Evolutionary conservation across 179 eudicot species (phyloP).

Genomic region (Patellifolia procumbens): DNA sequence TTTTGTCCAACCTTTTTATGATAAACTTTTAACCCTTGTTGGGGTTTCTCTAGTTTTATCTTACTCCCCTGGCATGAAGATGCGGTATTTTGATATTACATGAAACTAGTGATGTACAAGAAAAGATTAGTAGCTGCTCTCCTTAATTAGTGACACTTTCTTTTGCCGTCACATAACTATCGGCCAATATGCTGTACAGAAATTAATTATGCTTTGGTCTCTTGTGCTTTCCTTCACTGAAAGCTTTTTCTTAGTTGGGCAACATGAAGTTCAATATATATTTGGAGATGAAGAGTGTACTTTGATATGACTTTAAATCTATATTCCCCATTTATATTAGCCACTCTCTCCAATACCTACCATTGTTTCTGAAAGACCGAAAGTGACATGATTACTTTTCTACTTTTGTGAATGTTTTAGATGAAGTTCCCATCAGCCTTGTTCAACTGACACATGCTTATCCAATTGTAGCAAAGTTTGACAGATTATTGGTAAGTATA

Average conservation of each 20-base stretch:
- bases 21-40: background rate
- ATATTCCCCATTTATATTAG: background rate
- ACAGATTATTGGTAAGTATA: constrained; percentile 76
- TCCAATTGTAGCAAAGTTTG: constrained; percentile 62
- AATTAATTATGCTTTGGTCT: background rate
- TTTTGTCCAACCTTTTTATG: background rate
- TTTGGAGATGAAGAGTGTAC: background rate
- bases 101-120: background rate
- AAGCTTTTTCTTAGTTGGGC: background rate
- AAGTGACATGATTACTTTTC: constrained; percentile 5
- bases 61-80: background rate
- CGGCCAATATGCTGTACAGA: background rate
- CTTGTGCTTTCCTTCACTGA: background rate
- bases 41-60: too few species aligned
- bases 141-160: background rate
- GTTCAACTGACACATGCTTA: constrained; percentile 55
- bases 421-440: constrained; percentile 34
- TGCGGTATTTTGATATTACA: background rate
- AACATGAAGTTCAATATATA: background rate
- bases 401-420: constrained; percentile 17
- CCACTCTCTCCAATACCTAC: background rate
- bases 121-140: background rate
- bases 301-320: background rate
- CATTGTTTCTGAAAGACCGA: background rate
- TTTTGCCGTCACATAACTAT: background rate